Base-by-base conservation (phyloP, 1,284 basidiomycete species). In the Ceratobasidium sp. region DNA sequence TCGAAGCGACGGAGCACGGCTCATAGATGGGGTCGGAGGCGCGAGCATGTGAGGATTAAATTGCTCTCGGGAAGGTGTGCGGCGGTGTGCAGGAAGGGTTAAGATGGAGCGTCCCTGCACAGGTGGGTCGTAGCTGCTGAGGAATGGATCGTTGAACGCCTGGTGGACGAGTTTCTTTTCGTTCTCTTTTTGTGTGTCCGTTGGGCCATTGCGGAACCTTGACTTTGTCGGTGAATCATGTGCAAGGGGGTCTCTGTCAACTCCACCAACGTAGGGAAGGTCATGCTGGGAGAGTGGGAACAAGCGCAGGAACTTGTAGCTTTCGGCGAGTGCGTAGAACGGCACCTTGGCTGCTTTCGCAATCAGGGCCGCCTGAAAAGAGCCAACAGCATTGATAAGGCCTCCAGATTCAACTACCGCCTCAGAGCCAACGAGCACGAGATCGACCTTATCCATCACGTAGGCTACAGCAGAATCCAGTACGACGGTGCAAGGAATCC, bases 221-320 rank as follows among this genome's bases (percentile, higher is more conserved):
- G 63, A 66, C 35, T 49, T 66, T 6, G 63, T 66, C 11, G 63
- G 63, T 28, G 54, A 57, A 26, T 30, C 47, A 38, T 52, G 38
- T 8, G 49, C 46, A n/a, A 66, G 43, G 1, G 63, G 30, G 23
- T 74, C 66, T 35, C 73, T 23, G 9, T 46, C 41, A 58, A 66
- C 54, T 7, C 63, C 63, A 41, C 63, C 63, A 21, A 66, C 63
- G 49, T 66, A 66, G 13, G 97, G 97, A 28, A 99, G 87, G 84
- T 99, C 97, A 80, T 96, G 96, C 81, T 98, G 96, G 66, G 94
- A 96, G 80, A 99, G 85, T 49, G 97, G 97, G 84, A 98, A 98
- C 78, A 98, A 86, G 75, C 98, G 91, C 79, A 98, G 91, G 82
- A 99, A 98, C 84, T 99, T 99, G 87, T 96, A 99, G 81, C 94